These are phyloP conservation scores for Wakefieldia striispora DNA, from an alignment of 768 basidiomycete species.

Conservation along the genomic window DNA sequence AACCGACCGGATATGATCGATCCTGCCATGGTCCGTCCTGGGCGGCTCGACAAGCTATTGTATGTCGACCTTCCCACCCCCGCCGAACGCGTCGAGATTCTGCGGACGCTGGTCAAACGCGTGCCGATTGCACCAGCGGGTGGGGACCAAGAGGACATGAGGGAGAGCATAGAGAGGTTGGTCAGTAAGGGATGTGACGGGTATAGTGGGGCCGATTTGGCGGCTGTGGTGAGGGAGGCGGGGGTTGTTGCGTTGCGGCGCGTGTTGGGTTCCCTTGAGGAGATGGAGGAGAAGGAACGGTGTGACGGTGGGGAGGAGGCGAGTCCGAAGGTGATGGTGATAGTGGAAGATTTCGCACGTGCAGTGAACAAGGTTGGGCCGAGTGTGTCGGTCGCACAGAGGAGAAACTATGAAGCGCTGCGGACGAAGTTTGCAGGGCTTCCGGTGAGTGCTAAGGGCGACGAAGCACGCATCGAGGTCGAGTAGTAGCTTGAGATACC, in stretches of 20 bases:
- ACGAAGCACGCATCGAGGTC: conserved; percentile 29
- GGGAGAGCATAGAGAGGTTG: conserved; percentile 40
- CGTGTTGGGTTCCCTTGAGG: conserved; percentile 64
- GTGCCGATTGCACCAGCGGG: conserved; percentile 50
- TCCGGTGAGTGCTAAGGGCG: conserved; percentile 45
- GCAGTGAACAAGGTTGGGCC: conserved; percentile 84
- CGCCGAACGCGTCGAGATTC: no score
- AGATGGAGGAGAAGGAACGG: conserved; percentile 41
- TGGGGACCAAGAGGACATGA: conserved; percentile 9
- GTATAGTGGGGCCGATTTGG: conserved; percentile 90
- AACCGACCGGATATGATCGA: no score
- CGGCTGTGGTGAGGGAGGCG: conserved; percentile 84
- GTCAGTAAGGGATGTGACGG: conserved; percentile 71
- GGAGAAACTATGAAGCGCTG: conserved; percentile 78
- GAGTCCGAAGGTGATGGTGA: conserved; percentile 38
- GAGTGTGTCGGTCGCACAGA: conserved; percentile 79
- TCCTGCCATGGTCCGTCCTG: conserved; percentile 26
- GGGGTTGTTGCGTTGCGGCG: conserved; percentile 80
- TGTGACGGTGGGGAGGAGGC: not conserved
- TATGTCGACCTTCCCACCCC: conserved; percentile 85
- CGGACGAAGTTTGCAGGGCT: conserved; percentile 82
- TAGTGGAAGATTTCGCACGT: conserved; percentile 61
- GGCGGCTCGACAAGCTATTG: conserved; percentile 57
- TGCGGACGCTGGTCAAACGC: no score
- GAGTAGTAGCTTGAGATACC: no score